phyloP scores from a whole-genome alignment of 2,329 filamentous ascomycete species.

The Penicillium olsonii region DNA sequence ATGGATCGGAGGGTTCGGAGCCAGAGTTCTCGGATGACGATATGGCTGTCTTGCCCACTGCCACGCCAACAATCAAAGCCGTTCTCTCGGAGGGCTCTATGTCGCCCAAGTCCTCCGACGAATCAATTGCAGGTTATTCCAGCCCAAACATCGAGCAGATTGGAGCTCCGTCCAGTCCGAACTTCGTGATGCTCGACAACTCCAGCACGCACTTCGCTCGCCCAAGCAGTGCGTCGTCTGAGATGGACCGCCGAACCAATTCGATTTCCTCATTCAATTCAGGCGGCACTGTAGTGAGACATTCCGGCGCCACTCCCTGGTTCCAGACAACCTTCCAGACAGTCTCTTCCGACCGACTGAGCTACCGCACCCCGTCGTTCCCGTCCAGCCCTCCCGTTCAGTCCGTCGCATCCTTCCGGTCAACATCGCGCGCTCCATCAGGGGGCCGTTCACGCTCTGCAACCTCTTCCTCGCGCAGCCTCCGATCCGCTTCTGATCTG shows the following conservation, averaged over 20 bases:
- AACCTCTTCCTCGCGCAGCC: slow-evolving; percentile 36
- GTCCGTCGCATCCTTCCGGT: slow-evolving; percentile 36
- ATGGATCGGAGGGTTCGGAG: slow-evolving; percentile 23
- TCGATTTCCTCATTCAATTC: slow-evolving; percentile 45
- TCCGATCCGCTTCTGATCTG: slow-evolving; percentile 38
- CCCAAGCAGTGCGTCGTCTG: slow-evolving; percentile 32
- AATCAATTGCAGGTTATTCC: slow-evolving; percentile 33
- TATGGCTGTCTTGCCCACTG: slow-evolving; percentile 32
- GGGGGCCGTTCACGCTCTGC: slow-evolving; percentile 34
- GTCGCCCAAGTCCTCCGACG: slow-evolving; percentile 24
- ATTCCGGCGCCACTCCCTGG: slow-evolving; percentile 37
- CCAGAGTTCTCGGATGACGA: slow-evolving; percentile 37
- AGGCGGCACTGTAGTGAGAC: slow-evolving; percentile 43
- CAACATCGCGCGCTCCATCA: slow-evolving; percentile 33
- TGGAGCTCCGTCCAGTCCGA: slow-evolving; percentile 43
- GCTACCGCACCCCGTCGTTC: slow-evolving; percentile 39
- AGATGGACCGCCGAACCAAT: slow-evolving; percentile 37
- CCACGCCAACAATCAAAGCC: slow-evolving; percentile 41
- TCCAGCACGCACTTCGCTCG: slow-evolving; percentile 41
- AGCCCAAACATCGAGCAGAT: slow-evolving; percentile 45
- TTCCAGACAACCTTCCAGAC: slow-evolving; percentile 36
- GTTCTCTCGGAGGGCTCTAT: slow-evolving; percentile 35
- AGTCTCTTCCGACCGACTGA: slow-evolving; percentile 35
- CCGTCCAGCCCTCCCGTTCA: slow-evolving; percentile 43
- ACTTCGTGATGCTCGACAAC: slow-evolving; percentile 29